Evolutionary conservation across 2,329 filamentous ascomycete species (phyloP), one percentile per base, ranked within the genome.

Genomic region (Blastomyces emzantsi): DNA sequence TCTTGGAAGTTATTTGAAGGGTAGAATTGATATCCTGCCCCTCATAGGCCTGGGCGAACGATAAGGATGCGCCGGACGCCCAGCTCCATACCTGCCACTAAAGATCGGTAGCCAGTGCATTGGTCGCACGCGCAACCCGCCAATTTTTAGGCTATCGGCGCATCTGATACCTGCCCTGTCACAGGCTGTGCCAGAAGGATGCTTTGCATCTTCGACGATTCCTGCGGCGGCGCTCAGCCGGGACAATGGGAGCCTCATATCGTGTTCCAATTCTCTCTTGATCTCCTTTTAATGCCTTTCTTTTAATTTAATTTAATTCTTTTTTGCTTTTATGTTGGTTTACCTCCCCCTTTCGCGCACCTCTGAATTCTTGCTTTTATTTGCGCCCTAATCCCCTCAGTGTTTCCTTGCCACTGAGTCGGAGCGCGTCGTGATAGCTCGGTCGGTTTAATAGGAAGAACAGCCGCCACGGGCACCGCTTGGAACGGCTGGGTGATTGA

Each of bases 91-190:
- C 15, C 13, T 39, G 13, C n/a, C 13, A 2, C 15, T 2, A 7
- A 25, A 17, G 36, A 59, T 59, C 56, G 22, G 54, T 19, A 58
- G 56, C 56, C 56, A 47, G 56, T 28, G 11, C 25, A n/a, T 15
- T 45, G 30, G 17, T 43, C 19, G 11, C 22, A 58, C 22, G 39
- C 41, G 36, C 25, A 47, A 25, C 15, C 36, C 39, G 22, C 56
- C 39, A 59, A 59, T 9, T 17, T 30, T 17, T 59, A 8, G 36
- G 39, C 43, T 8, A n/a, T 30, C 39, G 17, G 11, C 56, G 36
- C 2, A 7, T 61, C 28, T 61, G 59, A 61, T 28, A 61, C 59
- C 25, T 33, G n/a, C 47, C 43, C 59, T 61, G 59, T 61, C 51
- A 22, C 59, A 61, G 59, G 17, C 30, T 15, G 25, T 22, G 43